These are phyloP conservation scores for Cryptosporidium canis DNA, from an alignment of 169 alveolate species.

Conservation along the genomic window DNA sequence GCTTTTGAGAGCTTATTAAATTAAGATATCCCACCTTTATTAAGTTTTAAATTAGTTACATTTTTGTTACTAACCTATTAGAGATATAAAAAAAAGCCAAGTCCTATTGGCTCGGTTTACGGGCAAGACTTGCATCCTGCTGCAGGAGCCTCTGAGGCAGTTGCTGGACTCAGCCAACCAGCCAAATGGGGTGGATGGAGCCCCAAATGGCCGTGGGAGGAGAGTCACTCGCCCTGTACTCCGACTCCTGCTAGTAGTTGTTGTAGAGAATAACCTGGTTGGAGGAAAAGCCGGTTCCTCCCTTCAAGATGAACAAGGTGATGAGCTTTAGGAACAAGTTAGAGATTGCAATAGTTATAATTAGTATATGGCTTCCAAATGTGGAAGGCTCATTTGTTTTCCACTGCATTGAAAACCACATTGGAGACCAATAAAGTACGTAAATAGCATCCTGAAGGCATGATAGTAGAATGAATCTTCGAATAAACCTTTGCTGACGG, in stretches of 20 bases:
- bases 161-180: too few species aligned
- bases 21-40: neutral
- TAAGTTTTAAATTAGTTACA: neutral
- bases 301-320: conserved; percentile 31
- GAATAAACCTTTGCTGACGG: conserved; percentile 53
- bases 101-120: too few species aligned
- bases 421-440: conserved; percentile 56
- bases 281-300: conserved; percentile 64
- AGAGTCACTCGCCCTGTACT: neutral
- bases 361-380: conserved; percentile 28
- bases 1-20: neutral
- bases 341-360: neutral
- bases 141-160: too few species aligned
- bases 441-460: conserved; percentile 46
- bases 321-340: conserved; percentile 25
- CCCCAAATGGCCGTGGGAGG: too few species aligned
- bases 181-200: too few species aligned
- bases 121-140: too few species aligned
- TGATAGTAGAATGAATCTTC: conserved; percentile 53
- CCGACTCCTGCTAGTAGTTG: neutral
- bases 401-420: conserved; percentile 73
- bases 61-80: neutral
- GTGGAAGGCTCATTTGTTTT: conserved; percentile 64
- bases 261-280: conserved; percentile 37
- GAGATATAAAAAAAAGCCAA: too few species aligned